Percentiles rank a stretch among this genome's conserved stretches.
These are phyloP conservation scores for Trichoderma sp. DNA, from an alignment of 2,329 filamentous ascomycete species.

Conservation along the genomic window DNA sequence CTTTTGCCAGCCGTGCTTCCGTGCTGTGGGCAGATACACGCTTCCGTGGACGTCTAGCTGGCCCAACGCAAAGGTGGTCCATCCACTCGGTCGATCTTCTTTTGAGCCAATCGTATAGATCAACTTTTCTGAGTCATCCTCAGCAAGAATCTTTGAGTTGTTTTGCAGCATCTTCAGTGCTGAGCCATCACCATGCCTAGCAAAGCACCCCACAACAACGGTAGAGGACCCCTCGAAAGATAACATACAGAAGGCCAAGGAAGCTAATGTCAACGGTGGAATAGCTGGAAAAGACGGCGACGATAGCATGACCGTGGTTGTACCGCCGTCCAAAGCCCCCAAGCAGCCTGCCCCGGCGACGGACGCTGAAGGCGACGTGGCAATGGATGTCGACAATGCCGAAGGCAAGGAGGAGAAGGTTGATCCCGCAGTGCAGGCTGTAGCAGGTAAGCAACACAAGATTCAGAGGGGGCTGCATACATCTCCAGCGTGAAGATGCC, in stretches of 20 bases:
- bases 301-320: conserved; percentile 80
- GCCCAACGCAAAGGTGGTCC: neutral
- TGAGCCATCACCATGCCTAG: conserved; percentile 59
- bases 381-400: conserved; percentile 64
- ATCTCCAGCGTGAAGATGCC: neutral
- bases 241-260: conserved; percentile 61
- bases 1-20: neutral
- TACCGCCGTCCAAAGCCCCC: conserved; percentile 69
- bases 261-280: conserved; percentile 69
- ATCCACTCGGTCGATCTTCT: neutral
- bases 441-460: conserved; percentile 53
- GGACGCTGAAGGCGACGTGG: conserved; percentile 68
- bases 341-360: conserved; percentile 59
- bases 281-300: conserved; percentile 66
- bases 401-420: conserved; percentile 58
- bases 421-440: conserved; percentile 61
- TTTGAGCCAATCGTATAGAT: neutral
- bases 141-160: neutral
- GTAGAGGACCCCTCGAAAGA: conserved; percentile 70
- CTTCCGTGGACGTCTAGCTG: conserved; percentile 6
- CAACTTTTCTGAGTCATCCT: neutral
- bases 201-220: conserved; percentile 72
- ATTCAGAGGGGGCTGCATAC: neutral
- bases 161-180: neutral
- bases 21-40: conserved; percentile 6